Conservation (phyloP, 129 eudicot genomes). For the Glebionis coronaria region DNA sequence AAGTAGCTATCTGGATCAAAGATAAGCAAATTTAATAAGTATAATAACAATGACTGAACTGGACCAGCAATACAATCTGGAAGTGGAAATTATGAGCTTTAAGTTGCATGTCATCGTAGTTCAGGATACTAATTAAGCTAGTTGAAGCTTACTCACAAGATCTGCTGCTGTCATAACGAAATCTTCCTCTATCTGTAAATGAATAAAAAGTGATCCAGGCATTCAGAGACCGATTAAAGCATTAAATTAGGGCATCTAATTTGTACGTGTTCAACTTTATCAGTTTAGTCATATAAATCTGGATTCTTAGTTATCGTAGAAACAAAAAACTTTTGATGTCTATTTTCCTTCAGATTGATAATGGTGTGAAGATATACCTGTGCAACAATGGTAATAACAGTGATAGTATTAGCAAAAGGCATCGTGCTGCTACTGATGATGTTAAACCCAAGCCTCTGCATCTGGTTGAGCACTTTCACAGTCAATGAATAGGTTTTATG, state of each 20-base stretch:
- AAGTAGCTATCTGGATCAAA: too few relatives aligned
- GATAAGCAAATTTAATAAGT: too few relatives aligned
- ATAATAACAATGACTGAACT: too few relatives aligned
- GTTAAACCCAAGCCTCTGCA: conserved; percentile 40
- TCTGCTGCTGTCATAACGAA: conserved; percentile 21
- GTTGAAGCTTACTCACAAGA: conserved; percentile 20
- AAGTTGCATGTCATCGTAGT: background rate
- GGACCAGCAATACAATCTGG: background rate
- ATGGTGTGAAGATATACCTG: conserved; percentile 31
- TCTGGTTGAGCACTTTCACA: conserved; percentile 26
- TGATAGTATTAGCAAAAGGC: conserved; percentile 34
- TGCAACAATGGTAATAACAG: conserved; percentile 39
- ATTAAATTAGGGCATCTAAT: background rate
- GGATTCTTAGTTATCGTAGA: too few relatives aligned
- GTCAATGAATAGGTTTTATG: conserved; percentile 24
- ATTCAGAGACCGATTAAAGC: background rate
- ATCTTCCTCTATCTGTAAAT: conserved; percentile 25
- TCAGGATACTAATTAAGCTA: conserved; percentile 8
- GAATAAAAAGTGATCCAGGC: background rate
- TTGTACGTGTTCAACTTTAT: background rate
- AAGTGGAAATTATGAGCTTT: conserved; percentile 2
- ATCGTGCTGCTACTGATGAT: conserved; percentile 32
- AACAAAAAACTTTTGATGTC: background rate
- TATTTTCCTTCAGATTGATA: background rate
- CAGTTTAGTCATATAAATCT: background rate